Base-by-base conservation (phyloP, 768 basidiomycete genomes). In the Piloderma croceum region DNA sequence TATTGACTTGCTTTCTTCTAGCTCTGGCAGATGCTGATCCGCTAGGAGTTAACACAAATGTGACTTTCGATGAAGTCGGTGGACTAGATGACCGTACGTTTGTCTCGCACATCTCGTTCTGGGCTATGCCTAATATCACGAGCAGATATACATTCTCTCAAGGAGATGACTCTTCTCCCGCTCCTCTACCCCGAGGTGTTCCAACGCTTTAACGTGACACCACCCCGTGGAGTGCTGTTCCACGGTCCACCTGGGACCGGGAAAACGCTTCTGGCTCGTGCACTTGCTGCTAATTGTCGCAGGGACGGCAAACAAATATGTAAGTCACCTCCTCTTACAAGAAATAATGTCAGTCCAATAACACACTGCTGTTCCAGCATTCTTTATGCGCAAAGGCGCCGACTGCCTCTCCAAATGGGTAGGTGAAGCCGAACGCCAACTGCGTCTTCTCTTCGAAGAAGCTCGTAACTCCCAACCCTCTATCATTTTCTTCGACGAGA, bases 321-420 rank as follows among this genome's bases (percentile, higher is more conserved):
- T 92, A 59, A 37, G 88, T 71, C 21, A 9, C 5, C 9, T 17
- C 35, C n/a, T n/a, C 10, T 18, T 34, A 20, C 24, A 34, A 34
- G 43, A 29, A 24, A 1, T 29, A n/a, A 19, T 19, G 7, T 34
- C 7, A 31, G n/a, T 23, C 4, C 32, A 39, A 15, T 15, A 21
- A 39, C 19, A 17, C 37, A 38, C 22, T 27, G 17, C 25, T 31
- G 17, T 20, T 12, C 0, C 49, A 93, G 92, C 96, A 2, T 99
- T 99, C 70, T 99, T 94, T 73, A 98, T 99, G 96, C 84, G 96
- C 36, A 99, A 99, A 65, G 96, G 96, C 15, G 96, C 96, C 24
- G 96, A 99, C 62, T 90, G 88, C 50, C 72, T 98, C 21, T 93
- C 91, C 6, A 99, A 99, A 67, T 99, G 94, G 94, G 96, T 99